Conservation (phyloP, 805 yeast species). For the Cyberlindnera saturnus region DNA sequence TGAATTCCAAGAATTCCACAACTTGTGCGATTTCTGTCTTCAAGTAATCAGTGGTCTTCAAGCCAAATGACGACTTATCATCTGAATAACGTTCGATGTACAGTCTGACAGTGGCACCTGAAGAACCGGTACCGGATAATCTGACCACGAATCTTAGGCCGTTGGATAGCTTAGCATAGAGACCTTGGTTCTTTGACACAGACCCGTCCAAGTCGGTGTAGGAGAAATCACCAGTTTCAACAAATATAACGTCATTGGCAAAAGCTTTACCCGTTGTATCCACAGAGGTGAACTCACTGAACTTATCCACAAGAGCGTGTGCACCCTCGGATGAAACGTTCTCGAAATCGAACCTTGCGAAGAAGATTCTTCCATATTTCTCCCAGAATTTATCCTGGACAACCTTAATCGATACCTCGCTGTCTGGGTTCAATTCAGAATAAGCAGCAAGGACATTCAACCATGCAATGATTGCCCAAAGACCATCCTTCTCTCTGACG, state of each 20-base stretch:
- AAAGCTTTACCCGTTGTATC: slow-evolving; percentile 44
- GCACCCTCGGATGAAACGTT: slow-evolving; percentile 76
- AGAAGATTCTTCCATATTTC: slow-evolving; percentile 93
- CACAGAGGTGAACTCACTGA: slow-evolving; percentile 34
- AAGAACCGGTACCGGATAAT: slow-evolving; percentile 94
- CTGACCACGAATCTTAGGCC: slow-evolving; percentile 87
- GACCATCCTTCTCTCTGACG: slow-evolving; percentile 94
- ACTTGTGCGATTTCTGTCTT: slow-evolving; percentile 56
- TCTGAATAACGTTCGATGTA: slow-evolving; percentile 79
- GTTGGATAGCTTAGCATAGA: slow-evolving; percentile 70
- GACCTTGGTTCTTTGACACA: slow-evolving; percentile 82
- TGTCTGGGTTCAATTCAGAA: slow-evolving; percentile 49
- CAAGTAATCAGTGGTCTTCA: slow-evolving; percentile 64
- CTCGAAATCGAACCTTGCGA: slow-evolving; percentile 93
- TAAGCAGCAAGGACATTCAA: slow-evolving; percentile 88
- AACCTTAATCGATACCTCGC: slow-evolving; percentile 60
- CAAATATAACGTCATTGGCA: slow-evolving; percentile 44
- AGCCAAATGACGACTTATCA: slow-evolving; percentile 44
- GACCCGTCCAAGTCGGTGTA: slow-evolving; percentile 95
- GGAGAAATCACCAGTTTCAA: slow-evolving; percentile 80
- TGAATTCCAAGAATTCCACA: slow-evolving; percentile 61
- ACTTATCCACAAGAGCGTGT: slow-evolving; percentile 49
- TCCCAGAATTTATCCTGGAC: slow-evolving; percentile 87
- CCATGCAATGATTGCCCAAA: slow-evolving; percentile 98
- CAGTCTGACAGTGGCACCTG: slow-evolving; percentile 94